Base-by-base conservation (phyloP, 257 asterid genomes). In the Solanum habrochaites region DNA sequence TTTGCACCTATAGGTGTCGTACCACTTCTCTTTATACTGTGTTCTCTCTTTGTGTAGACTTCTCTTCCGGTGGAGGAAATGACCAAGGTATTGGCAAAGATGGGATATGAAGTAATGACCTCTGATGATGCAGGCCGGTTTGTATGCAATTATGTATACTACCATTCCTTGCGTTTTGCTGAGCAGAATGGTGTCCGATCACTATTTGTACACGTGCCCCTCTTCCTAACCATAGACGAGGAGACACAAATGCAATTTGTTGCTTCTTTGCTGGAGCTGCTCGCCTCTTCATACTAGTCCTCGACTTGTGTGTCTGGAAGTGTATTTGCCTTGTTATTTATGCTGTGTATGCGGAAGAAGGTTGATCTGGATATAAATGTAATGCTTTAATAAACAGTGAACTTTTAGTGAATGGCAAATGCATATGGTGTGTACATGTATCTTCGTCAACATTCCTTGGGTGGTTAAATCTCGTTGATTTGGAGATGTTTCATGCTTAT, bases 181-280 rank as follows among this genome's bases (percentile, higher is more conserved):
- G 98, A 95, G 92, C 95, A 92, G 89, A 97, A 93, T 67, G 98
- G 98, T 86, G 90, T 92, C 31, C 91, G 92, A 86, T 95, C 98
- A 7, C 91, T 96, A 85, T 95, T 97, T 90, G 98, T 95, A 88
- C 99, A 97, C 25, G 98, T 97, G 64, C 99, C 98, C 56, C 98
- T 94, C 88, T 97, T 97, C 98, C 93, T 91, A 89, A 94, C 97
- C 25, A 90, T 94, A 69, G 98, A 94, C 10, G 95, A 95, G 94
- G 98, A 94, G 89, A 95, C 97, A n/a, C 99, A 97, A 87, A 95
- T 97, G 98, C 98, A 90, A 87, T 97, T 96, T 90, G 98, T 95
- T 85, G 97, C 98, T 60, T 88, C 94, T 66, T 93, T 97, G 83
- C 67, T 95, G 92, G 98, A 94, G 93, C 90, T 93, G 87, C 96